Evolutionary conservation across 768 basidiomycete species (phyloP).

Genomic region (Paxillus involutus): DNA sequence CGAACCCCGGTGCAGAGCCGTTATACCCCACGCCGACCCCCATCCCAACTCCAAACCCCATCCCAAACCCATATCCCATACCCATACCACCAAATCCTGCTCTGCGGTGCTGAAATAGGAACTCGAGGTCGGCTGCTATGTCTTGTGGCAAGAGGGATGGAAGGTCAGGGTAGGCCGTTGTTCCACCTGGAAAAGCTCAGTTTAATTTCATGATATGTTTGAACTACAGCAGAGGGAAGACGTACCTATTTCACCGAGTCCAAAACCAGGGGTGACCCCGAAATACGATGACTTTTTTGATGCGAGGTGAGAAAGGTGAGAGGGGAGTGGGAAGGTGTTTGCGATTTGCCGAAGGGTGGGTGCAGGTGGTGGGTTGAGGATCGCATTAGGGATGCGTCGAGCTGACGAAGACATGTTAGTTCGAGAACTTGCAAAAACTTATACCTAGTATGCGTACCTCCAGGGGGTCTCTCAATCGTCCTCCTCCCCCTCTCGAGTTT

Average conservation of each 20-base stretch:
- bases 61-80: conserved; percentile 25
- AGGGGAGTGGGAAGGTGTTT: conserved; percentile 54
- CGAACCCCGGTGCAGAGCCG: conserved; percentile 12
- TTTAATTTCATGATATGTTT: conserved; percentile 2
- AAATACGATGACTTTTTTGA: conserved; percentile 21
- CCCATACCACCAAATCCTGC: conserved; percentile 9
- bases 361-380: conserved; percentile 50
- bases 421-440: background rate
- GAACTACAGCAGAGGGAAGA: conserved; percentile 3
- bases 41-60: conserved; percentile 23
- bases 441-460: conserved; percentile 47
- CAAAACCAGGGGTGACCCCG: conserved; percentile 14
- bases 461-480: conserved; percentile 70
- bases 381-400: conserved; percentile 59
- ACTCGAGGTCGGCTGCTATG: conserved; percentile 53
- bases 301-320: conserved; percentile 21
- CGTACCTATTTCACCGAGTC: conserved; percentile 18
- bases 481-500: conserved; percentile 85
- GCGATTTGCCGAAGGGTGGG: conserved; percentile 69
- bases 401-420: conserved; percentile 34
- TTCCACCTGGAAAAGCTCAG: conserved; percentile 44
- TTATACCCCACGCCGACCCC: conserved; percentile 19
- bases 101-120: conserved; percentile 44
- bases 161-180: conserved; percentile 32
- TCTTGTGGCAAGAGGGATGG: conserved; percentile 46